Percentiles rank a stretch among this genome's conserved stretches.
Conservation (phyloP, 2,329 filamentous ascomycete species). For the Tolypocladium endophyticum region DNA sequence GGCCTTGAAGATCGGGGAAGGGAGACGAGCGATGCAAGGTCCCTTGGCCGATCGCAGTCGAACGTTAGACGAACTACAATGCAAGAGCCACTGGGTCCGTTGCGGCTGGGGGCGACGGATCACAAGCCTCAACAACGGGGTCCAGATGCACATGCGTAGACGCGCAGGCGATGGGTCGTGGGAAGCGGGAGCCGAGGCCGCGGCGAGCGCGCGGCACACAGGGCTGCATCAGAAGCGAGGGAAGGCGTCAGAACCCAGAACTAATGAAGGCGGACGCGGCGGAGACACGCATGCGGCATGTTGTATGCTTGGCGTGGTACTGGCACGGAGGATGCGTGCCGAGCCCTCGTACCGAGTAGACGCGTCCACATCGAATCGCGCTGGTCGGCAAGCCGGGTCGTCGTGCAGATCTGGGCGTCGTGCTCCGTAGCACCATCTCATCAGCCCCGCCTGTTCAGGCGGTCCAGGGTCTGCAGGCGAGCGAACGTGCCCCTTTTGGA, state of each 20-base stretch:
- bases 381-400: background rate
- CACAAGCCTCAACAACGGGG: background rate
- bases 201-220: background rate
- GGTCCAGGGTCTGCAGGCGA: background rate
- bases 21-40: background rate
- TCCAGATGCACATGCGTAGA: background rate
- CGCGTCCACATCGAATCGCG: background rate
- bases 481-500: background rate
- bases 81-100: background rate
- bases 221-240: background rate
- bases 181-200: background rate
- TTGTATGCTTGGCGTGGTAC: background rate
- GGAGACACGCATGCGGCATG: background rate
- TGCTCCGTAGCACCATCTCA: background rate
- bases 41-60: background rate
- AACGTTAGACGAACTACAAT: background rate
- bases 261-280: background rate
- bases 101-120: background rate
- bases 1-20: background rate
- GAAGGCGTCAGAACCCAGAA: background rate
- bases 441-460: constrained; percentile 5
- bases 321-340: background rate
- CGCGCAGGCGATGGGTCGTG: background rate
- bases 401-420: background rate
- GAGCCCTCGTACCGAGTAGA: background rate